Conservation (phyloP, 345 rosid genomes). For the Citrus hindsii region DNA sequence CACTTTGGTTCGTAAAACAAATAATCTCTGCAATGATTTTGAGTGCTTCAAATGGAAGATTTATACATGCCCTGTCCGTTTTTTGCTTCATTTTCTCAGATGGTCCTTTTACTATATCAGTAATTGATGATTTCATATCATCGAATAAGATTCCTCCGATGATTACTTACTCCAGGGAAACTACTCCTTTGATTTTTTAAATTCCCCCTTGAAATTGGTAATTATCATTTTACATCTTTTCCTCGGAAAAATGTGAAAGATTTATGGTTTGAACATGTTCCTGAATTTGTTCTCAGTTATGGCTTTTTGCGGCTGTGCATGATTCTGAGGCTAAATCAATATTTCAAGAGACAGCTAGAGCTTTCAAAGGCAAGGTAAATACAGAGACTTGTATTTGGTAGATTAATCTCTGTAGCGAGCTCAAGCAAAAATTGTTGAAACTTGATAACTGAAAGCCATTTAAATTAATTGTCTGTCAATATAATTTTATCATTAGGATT, state of each 20-base stretch:
- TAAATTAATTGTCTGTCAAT: too few species aligned
- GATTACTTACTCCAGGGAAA: not conserved
- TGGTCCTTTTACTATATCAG: not conserved
- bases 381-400: too few species aligned
- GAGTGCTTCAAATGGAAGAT: not conserved
- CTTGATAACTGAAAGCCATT: not conserved
- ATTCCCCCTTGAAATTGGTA: not conserved
- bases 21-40: not conserved
- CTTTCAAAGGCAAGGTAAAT: slow-evolving; percentile 10
- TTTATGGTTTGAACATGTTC: not conserved
- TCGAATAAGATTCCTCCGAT: not conserved
- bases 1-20: not conserved
- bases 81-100: not conserved
- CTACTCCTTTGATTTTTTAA: not conserved
- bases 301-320: not conserved
- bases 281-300: not conserved
- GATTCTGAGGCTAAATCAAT: not conserved
- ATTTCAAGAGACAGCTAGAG: not conserved
- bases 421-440: too few species aligned
- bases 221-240: too few species aligned
- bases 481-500: too few species aligned
- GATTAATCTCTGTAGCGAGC: too few species aligned
- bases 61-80: not conserved
- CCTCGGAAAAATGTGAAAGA: not conserved
- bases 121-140: not conserved